These are phyloP conservation scores for Starmera stellimalicola DNA, from an alignment of 1,139 yeast genomes.

Conservation along the genomic window DNA sequence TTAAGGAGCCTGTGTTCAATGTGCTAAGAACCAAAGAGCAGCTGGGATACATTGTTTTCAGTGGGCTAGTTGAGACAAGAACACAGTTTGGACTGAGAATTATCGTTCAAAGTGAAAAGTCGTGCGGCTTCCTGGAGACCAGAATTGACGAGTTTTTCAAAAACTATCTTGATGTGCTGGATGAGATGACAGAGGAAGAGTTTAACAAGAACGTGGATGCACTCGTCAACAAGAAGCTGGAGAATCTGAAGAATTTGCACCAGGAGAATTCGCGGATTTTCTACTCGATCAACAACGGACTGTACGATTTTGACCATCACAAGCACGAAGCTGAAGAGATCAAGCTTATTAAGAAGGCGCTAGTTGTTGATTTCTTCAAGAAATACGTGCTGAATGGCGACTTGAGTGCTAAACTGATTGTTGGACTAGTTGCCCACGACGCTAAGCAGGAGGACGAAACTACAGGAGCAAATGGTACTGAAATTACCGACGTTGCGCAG, in stretches of 20 bases:
- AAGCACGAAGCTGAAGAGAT: slow-evolving; percentile 50
- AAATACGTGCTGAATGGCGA: slow-evolving; percentile 32
- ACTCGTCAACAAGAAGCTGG: slow-evolving; percentile 52
- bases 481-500: slow-evolving; percentile 29
- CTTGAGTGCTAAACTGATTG: slow-evolving; percentile 47
- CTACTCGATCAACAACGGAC: slow-evolving; percentile 63
- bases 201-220: slow-evolving; percentile 64
- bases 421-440: slow-evolving; percentile 60
- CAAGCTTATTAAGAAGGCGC: slow-evolving; percentile 41
- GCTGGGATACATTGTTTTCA: slow-evolving; percentile 81
- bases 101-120: slow-evolving; percentile 79
- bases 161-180: slow-evolving; percentile 25
- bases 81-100: slow-evolving; percentile 71
- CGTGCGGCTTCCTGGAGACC: slow-evolving; percentile 63
- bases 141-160: slow-evolving; percentile 63
- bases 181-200: slow-evolving; percentile 45
- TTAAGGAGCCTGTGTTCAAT: slow-evolving; percentile 83
- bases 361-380: slow-evolving; percentile 48
- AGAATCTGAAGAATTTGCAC: slow-evolving; percentile 63
- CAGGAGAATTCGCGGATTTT: slow-evolving; percentile 69
- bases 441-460: slow-evolving; percentile 19
- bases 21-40: slow-evolving; percentile 90
- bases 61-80: slow-evolving; percentile 59
- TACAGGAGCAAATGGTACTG: no score
- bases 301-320: slow-evolving; percentile 59